A percentile compares a stretch with the other conserved stretches of the same genome.
These are phyloP conservation scores for Hygrophoropsis aurantiaca DNA, from an alignment of 768 basidiomycete species.

Conservation along the genomic window DNA sequence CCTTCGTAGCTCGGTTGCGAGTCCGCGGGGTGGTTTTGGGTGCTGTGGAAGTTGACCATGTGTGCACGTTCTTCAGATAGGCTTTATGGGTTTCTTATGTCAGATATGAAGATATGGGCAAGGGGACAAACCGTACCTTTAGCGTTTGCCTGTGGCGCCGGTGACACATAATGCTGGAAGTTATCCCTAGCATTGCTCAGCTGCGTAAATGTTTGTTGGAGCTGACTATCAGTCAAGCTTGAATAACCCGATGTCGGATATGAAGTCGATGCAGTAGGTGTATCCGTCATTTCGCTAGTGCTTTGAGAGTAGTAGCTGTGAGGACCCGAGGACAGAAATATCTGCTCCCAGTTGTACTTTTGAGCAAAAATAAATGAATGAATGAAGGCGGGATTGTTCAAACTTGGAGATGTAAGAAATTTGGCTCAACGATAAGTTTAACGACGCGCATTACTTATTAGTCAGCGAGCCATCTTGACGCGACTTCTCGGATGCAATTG, in stretches of 20 bases:
- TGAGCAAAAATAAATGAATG: no score
- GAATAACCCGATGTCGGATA: conserved; percentile 37
- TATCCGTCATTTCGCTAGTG: conserved; percentile 24
- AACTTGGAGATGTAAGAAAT: no score
- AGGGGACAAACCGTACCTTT: conserved; percentile 21
- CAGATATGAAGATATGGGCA: not conserved
- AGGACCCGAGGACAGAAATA: not conserved
- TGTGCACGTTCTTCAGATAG: conserved; percentile 69
- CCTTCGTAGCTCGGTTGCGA: conserved; percentile 35
- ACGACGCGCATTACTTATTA: not conserved
- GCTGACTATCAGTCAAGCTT: conserved; percentile 60
- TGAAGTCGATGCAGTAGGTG: conserved; percentile 23
- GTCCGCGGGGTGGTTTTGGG: conserved; percentile 45
- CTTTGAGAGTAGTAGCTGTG: not conserved
- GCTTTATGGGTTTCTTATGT: conserved; percentile 41
- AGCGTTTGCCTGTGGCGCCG: conserved; percentile 28
- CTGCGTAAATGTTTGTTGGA: conserved; percentile 63
- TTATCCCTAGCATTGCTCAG: conserved; percentile 26
- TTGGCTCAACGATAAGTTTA: not conserved
- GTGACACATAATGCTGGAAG: conserved; percentile 32
- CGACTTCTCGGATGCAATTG: not conserved
- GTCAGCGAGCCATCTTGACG: no score
- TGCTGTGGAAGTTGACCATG: conserved; percentile 63
- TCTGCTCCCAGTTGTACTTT: no score
- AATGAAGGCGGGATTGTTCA: no score